Base-by-base conservation (phyloP, 805 yeast genomes). In the Saccharomycopsis vini region DNA sequence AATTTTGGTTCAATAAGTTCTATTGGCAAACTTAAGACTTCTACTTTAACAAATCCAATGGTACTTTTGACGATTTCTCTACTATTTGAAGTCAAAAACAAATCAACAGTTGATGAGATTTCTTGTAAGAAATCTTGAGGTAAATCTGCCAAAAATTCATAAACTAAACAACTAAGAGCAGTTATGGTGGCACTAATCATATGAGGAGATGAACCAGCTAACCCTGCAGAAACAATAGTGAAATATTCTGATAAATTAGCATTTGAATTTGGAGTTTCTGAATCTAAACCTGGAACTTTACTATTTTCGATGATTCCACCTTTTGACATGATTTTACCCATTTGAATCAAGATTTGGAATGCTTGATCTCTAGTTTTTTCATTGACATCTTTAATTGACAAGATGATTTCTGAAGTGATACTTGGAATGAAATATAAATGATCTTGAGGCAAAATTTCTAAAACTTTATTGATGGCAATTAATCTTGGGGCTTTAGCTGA, bases 121-220 rank as follows among this genome's bases (percentile, higher is more conserved):
- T 92, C 97, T 50, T 75, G 58, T 35, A 87, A 64, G 41, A 79
- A 67, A 12, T 76, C 81, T 21, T 66, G 54, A 10, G 78, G 74
- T 49, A 92, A 68, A 30, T 68, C 66, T 43, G 75, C 75, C 54
- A 81, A 81, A 65, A 85, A 94, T 63, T 92, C 97, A 62, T 79
- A 90, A 32, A 92, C 71, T 36, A 90, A 66, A 57, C 96, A 81
- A 36, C 95, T 80, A 43, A 90, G 68, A 0, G 96, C 94, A 5
- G 95, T 88, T 54, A 92, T 79, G 2, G 90, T 79, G n/a, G 97
- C 97, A 56, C 95, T 85, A 26, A 92, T 84, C 96, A 90, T 90
- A 65, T 90, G 95, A 29, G 94, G 90, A 24, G 92, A 75, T 52
- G 83, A 80, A 45, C 96, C 96, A 30, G 92, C 96, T 53, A 94